phyloP scores from a whole-genome alignment of 805 yeast species.

The Metschnikowia rubicola region DNA sequence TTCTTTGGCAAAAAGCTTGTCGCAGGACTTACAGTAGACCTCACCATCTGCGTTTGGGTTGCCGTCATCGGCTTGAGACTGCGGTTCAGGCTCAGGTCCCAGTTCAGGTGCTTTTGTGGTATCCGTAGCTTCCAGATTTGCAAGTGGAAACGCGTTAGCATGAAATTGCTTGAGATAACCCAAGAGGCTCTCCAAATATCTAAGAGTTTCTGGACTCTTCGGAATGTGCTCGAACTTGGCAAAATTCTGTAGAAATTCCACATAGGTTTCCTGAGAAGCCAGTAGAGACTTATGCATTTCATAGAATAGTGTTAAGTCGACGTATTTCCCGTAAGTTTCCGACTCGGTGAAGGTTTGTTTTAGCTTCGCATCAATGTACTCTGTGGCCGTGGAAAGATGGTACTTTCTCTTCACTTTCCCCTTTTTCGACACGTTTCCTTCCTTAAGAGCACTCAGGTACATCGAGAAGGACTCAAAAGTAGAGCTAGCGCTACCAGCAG shows the following conservation, averaged over 20 bases:
- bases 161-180: conserved; percentile 51
- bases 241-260: conserved; percentile 48
- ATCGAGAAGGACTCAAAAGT: conserved; percentile 16
- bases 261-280: conserved; percentile 35
- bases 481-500: conserved; percentile 18
- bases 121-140: no score
- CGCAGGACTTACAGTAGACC: conserved; percentile 62
- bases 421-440: conserved; percentile 19
- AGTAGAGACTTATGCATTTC: conserved; percentile 47
- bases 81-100: neutral
- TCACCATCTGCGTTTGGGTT: conserved; percentile 16
- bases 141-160: conserved; percentile 30
- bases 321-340: conserved; percentile 61
- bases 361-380: conserved; percentile 39
- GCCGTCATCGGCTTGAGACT: conserved; percentile 12
- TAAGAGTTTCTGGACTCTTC: conserved; percentile 16
- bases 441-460: conserved; percentile 28
- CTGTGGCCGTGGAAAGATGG: conserved; percentile 49
- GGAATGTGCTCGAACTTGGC: conserved; percentile 31
- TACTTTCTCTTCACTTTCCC: conserved; percentile 28
- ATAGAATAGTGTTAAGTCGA: conserved; percentile 56
- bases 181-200: conserved; percentile 45
- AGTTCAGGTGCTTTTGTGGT: neutral
- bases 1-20: conserved; percentile 56
- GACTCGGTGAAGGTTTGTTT: conserved; percentile 51